phyloP scores from a whole-genome alignment of 306 rosid genomes.

The Fragaria vesca region DNA sequence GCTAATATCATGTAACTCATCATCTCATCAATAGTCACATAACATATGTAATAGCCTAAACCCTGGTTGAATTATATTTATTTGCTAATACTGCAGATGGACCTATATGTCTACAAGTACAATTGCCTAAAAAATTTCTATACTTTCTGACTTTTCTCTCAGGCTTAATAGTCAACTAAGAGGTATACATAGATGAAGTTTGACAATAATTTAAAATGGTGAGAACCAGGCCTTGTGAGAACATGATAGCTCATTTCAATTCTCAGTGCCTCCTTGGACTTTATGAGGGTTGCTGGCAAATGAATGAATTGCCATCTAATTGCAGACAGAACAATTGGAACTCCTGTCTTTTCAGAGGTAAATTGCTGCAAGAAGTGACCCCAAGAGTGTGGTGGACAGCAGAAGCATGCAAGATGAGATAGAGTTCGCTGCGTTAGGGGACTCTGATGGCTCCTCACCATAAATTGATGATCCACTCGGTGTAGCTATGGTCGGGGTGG shows the following conservation, averaged over 20 bases:
- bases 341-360: constrained; percentile 42
- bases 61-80: constrained; percentile 42
- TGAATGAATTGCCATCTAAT: constrained; percentile 44
- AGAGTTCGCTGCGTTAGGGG: constrained; percentile 59
- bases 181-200: constrained; percentile 40
- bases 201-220: constrained; percentile 33
- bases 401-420: constrained; percentile 33
- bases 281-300: constrained; percentile 42
- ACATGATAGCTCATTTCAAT: constrained; percentile 29
- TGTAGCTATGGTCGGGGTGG: constrained; percentile 40
- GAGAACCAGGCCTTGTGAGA: constrained; percentile 30
- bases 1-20: no score
- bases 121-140: constrained; percentile 45
- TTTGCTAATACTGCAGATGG: constrained; percentile 54
- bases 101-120: constrained; percentile 42
- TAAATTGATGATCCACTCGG: constrained; percentile 58
- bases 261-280: constrained; percentile 38
- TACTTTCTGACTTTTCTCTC: constrained; percentile 38
- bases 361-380: constrained; percentile 36
- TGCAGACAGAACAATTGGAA: constrained; percentile 37
- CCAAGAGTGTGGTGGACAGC: constrained; percentile 47
- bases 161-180: constrained; percentile 39
- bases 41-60: constrained; percentile 15
- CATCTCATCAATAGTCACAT: no score
- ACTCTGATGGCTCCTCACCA: constrained; percentile 67